Conservation (phyloP, 371 early-diverging fungal species). For the Rhizopus stolonifer region DNA sequence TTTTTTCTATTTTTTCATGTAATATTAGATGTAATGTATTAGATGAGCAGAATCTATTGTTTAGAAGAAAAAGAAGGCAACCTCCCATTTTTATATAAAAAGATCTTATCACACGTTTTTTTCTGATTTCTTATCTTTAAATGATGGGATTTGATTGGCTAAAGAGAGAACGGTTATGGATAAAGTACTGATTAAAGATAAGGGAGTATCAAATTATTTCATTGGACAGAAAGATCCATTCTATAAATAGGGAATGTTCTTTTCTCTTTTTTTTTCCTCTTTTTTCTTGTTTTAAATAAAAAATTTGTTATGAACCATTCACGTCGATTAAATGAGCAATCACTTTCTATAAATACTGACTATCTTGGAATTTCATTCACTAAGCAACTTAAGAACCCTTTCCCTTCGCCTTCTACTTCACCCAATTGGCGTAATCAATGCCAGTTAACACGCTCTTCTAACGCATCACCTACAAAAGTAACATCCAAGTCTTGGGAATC, state of each 20-base stretch:
- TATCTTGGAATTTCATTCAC: conserved; percentile 27
- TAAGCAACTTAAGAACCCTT: conserved; percentile 8
- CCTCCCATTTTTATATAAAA: neutral
- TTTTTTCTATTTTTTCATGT: too few species aligned
- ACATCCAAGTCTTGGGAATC: conserved; percentile 49
- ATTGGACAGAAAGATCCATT: conserved; percentile 3
- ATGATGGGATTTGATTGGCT: neutral
- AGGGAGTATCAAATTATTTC: neutral
- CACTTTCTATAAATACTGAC: conserved; percentile 27
- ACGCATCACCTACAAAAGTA: conserved; percentile 16
- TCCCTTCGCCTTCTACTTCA: conserved; percentile 32
- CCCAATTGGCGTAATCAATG: conserved; percentile 21
- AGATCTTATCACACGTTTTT: conserved; percentile 1
- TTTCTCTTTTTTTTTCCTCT: neutral
- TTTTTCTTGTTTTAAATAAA: neutral
- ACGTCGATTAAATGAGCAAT: neutral
- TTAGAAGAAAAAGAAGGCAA: neutral
- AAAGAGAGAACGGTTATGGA: neutral
- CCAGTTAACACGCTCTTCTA: conserved; percentile 17
- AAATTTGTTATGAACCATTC: neutral
- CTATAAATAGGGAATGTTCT: neutral
- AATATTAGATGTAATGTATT: too few species aligned
- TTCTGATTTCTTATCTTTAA: neutral
- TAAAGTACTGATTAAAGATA: conserved; percentile 4
- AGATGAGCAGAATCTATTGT: neutral